Evolutionary conservation across 176 grass and related monocot species (phyloP).

Genomic region (Olyra latifolia): DNA sequence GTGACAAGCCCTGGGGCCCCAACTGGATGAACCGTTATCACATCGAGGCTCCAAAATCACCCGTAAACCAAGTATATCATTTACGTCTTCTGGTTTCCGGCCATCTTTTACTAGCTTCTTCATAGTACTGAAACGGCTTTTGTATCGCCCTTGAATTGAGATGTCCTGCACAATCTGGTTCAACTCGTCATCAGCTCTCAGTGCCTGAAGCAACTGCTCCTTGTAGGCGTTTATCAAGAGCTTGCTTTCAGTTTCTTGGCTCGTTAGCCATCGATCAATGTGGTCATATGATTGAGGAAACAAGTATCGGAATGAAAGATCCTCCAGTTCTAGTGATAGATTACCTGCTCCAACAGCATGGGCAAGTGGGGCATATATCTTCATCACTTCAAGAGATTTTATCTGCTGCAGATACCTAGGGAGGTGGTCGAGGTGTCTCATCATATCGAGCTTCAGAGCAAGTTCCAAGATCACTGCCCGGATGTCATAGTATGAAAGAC

Average conservation of each 20-base stretch:
- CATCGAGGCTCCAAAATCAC: slow-evolving; percentile 62
- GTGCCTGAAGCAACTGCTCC: slow-evolving; percentile 55
- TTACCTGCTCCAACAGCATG: slow-evolving; percentile 82
- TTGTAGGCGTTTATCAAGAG: slow-evolving; percentile 64
- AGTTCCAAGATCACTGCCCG: slow-evolving; percentile 84
- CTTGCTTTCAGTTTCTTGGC: slow-evolving; percentile 63
- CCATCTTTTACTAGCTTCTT: slow-evolving; percentile 95
- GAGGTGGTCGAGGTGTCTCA: slow-evolving; percentile 71
- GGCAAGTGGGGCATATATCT: slow-evolving; percentile 89
- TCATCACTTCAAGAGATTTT: slow-evolving; percentile 87
- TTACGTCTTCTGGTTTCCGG: slow-evolving; percentile 75
- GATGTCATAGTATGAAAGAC: slow-evolving; percentile 87
- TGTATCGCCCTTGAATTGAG: slow-evolving; percentile 72
- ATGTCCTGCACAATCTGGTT: slow-evolving; percentile 56
- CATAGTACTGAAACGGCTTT: slow-evolving; percentile 97
- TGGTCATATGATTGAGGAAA: slow-evolving; percentile 83
- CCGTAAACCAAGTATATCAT: slow-evolving; percentile 83
- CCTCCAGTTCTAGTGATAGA: slow-evolving; percentile 82
- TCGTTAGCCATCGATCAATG: slow-evolving; percentile 73
- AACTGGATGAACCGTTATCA: slow-evolving; percentile 16
- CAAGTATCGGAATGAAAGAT: slow-evolving; percentile 84
- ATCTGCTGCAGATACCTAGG: slow-evolving; percentile 72
- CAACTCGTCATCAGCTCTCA: slow-evolving; percentile 64
- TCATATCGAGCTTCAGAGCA: slow-evolving; percentile 74
- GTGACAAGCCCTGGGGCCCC: slow-evolving; percentile 63